A percentile compares a stretch with the other conserved stretches of the same genome.
Evolutionary conservation across 805 yeast species (phyloP).

Genomic region (Yamadazyma ubonensis): DNA sequence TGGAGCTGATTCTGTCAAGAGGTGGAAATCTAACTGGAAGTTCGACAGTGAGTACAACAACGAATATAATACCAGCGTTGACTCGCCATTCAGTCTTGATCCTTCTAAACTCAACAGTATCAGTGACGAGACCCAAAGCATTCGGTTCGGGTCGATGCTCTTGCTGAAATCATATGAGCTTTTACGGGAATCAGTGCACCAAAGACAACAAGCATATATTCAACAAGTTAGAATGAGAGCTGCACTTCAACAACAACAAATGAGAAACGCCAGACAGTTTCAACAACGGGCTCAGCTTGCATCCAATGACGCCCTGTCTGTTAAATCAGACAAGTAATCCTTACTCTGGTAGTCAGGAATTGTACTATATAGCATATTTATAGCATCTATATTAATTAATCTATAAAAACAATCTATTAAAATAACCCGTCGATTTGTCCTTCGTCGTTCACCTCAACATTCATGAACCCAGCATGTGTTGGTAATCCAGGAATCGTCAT

Average conservation of each 20-base stretch:
- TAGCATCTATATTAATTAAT: neutral
- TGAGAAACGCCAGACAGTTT: conserved; percentile 10
- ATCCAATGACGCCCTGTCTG: neutral
- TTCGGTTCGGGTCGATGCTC: conserved; percentile 89
- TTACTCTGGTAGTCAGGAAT: no score
- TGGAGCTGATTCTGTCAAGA: no score
- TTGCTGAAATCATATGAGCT: conserved; percentile 83
- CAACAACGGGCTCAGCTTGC: conserved; percentile 14
- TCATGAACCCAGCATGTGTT: conserved; percentile 95
- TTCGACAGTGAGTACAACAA: conserved; percentile 58
- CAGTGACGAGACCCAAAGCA: conserved; percentile 81
- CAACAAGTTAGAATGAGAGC: conserved; percentile 53
- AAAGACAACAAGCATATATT: conserved; percentile 51
- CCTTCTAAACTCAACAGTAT: conserved; percentile 83
- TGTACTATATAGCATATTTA: conserved; percentile 5
- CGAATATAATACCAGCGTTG: conserved; percentile 33
- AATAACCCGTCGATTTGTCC: conserved; percentile 95
- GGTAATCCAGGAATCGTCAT: conserved; percentile 98
- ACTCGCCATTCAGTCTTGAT: conserved; percentile 62
- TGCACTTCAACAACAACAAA: conserved; percentile 37
- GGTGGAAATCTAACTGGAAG: conserved; percentile 64
- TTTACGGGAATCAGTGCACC: conserved; percentile 69
- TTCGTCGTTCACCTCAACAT: conserved; percentile 84
- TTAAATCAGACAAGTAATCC: no score
- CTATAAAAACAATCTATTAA: conserved; percentile 29